Percentiles rank a stretch among this genome's conserved stretches.
Conservation (phyloP, 148 eudicot genomes). For the Chenopodium formosanum region DNA sequence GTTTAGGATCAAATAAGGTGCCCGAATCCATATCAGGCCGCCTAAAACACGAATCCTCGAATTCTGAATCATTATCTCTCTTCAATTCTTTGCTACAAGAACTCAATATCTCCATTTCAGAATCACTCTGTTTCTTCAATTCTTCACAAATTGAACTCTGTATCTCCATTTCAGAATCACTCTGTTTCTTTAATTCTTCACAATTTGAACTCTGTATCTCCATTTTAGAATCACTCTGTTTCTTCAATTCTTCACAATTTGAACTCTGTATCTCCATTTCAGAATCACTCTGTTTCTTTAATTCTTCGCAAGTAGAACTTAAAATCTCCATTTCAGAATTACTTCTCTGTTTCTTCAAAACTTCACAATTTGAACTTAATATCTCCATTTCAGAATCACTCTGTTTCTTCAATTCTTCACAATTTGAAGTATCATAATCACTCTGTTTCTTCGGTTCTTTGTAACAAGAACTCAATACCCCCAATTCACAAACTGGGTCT, state of each 20-base stretch:
- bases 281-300: background rate
- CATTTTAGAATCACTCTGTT: background rate
- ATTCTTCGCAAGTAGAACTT: background rate
- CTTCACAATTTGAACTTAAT: slow-evolving; percentile 14
- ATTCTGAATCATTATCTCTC: background rate
- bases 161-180: background rate
- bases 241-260: slow-evolving; percentile 10
- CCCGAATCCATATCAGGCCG: slow-evolving; percentile 63
- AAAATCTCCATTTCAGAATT: slow-evolving; percentile 1
- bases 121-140: background rate
- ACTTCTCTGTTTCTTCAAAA: background rate
- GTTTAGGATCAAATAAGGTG: slow-evolving; percentile 71
- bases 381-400: background rate
- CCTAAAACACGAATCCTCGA: slow-evolving; percentile 41
- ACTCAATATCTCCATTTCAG: slow-evolving; percentile 19
- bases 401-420: background rate
- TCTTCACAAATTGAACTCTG: slow-evolving; percentile 12
- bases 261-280: slow-evolving; percentile 2
- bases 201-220: slow-evolving; percentile 9
- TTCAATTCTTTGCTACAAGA: slow-evolving; percentile 16
- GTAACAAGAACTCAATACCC: slow-evolving; percentile 9
- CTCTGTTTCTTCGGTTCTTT: background rate
- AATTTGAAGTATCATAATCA: slow-evolving; percentile 5
- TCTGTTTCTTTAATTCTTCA: background rate
- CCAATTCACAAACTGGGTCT: slow-evolving; percentile 9